Evolutionary conservation across 2,329 filamentous ascomycete genomes (phyloP).

Genomic region (Pseudogymnoascus sp.): DNA sequence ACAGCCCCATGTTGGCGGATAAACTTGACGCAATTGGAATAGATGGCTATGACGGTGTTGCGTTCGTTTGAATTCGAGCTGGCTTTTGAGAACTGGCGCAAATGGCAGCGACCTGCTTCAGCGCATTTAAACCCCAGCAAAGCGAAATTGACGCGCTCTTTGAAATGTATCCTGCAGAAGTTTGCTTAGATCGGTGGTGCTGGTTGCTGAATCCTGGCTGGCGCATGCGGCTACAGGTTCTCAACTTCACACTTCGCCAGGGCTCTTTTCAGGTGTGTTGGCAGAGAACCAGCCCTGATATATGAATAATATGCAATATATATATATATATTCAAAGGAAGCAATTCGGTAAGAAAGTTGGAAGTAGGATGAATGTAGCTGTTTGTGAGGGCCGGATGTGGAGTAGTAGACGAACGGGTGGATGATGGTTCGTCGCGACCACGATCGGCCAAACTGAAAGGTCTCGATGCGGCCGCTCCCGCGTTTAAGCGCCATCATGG

Average conservation of each 20-base stretch:
- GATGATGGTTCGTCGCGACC: constrained; percentile 3
- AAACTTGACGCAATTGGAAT: background rate
- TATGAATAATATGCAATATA: background rate
- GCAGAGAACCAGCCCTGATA: constrained; percentile 1
- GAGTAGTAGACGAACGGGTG: background rate
- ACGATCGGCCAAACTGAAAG: background rate
- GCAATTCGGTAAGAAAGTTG: background rate
- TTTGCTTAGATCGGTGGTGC: background rate
- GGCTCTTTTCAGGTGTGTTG: background rate
- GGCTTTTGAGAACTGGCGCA: background rate
- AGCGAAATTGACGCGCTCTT: background rate
- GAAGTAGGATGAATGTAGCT: background rate
- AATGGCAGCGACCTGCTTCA: background rate
- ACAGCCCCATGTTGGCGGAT: constrained; percentile 10
- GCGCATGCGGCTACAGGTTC: background rate
- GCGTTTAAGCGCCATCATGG: constrained; percentile 3
- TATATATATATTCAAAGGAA: background rate
- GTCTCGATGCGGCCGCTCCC: constrained; percentile 2
- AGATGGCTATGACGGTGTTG: background rate
- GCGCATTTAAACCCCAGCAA: background rate
- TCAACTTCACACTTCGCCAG: background rate
- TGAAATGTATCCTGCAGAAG: background rate
- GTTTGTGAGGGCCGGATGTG: constrained; percentile 2
- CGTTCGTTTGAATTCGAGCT: background rate
- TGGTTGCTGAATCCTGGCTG: background rate